Conservation (phyloP, 768 basidiomycete species). For the Tephrocybe sp. region DNA sequence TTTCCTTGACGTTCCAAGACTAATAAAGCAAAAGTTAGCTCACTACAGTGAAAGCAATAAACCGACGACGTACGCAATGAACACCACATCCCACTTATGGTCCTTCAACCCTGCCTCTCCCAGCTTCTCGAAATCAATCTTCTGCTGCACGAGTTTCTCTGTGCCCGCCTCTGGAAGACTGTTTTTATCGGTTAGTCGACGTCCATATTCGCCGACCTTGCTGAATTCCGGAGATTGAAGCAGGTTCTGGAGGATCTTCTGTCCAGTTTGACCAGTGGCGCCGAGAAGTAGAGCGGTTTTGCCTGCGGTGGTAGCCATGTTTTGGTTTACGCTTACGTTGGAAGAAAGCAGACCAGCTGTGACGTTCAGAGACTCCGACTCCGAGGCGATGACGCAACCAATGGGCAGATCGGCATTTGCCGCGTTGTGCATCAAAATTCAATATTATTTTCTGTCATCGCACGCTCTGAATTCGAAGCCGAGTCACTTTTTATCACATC, state of each 20-base stretch:
- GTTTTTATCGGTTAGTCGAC: conserved; percentile 52
- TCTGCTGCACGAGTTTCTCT: conserved; percentile 68
- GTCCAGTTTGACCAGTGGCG: conserved; percentile 72
- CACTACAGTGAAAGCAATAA: background rate
- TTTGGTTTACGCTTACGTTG: no score
- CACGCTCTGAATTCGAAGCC: no score
- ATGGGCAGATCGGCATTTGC: no score
- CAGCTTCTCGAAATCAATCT: conserved; percentile 69
- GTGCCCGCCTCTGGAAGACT: conserved; percentile 34
- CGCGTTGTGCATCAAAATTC: no score
- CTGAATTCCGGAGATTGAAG: conserved; percentile 56
- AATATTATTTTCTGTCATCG: no score
- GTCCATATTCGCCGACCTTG: conserved; percentile 69
- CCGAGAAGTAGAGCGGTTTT: conserved; percentile 71
- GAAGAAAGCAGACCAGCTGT: no score
- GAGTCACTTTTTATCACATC: no score
- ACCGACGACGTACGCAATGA: conserved; percentile 54
- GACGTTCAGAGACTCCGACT: no score
- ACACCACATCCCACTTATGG: conserved; percentile 73
- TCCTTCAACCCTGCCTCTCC: conserved; percentile 49
- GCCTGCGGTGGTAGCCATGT: conserved; percentile 19
- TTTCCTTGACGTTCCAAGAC: conserved; percentile 66
- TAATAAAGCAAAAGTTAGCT: conserved; percentile 15
- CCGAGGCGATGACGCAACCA: no score
- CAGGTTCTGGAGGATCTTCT: conserved; percentile 58